A percentile compares a stretch with the other conserved stretches of the same genome.
Conservation (phyloP, 1,284 basidiomycete species). For the Abortiporus biennis region DNA sequence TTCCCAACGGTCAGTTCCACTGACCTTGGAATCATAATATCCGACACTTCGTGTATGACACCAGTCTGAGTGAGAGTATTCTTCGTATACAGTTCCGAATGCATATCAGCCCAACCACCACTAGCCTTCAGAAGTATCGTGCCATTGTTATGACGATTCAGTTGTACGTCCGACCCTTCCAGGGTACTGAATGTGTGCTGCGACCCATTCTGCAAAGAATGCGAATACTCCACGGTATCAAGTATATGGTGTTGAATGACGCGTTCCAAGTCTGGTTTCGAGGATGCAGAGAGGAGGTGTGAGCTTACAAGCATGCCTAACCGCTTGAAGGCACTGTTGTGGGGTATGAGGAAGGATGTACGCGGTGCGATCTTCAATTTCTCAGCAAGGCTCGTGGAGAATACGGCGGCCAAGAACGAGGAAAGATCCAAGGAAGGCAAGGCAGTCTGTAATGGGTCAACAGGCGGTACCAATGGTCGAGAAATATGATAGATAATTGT, state of each 20-base stretch:
- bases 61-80: conserved; percentile 86
- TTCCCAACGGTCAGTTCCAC: conserved; percentile 86
- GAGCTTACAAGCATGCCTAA: conserved; percentile 83
- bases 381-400: conserved; percentile 77
- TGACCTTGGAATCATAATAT: conserved; percentile 87
- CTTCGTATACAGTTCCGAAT: conserved; percentile 43
- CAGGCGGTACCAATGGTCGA: conserved; percentile 76
- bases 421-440: conserved; percentile 82
- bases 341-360: conserved; percentile 84
- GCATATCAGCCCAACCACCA: conserved; percentile 73
- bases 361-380: conserved; percentile 61
- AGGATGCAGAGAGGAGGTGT: conserved; percentile 74
- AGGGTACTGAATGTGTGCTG: conserved; percentile 66
- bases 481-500: conserved; percentile 90
- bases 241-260: conserved; percentile 87
- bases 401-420: conserved; percentile 85
- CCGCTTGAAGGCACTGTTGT: conserved; percentile 82
- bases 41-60: conserved; percentile 85
- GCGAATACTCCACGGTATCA: conserved; percentile 71
- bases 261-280: conserved; percentile 74
- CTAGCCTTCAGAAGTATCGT: conserved; percentile 52
- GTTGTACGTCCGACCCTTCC: conserved; percentile 67
- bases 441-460: conserved; percentile 77
- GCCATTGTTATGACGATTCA: conserved; percentile 42
- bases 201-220: conserved; percentile 54